Evolutionary conservation across 2,329 filamentous ascomycete genomes (phyloP).

Genomic region (Pleoardoris graminearum): DNA sequence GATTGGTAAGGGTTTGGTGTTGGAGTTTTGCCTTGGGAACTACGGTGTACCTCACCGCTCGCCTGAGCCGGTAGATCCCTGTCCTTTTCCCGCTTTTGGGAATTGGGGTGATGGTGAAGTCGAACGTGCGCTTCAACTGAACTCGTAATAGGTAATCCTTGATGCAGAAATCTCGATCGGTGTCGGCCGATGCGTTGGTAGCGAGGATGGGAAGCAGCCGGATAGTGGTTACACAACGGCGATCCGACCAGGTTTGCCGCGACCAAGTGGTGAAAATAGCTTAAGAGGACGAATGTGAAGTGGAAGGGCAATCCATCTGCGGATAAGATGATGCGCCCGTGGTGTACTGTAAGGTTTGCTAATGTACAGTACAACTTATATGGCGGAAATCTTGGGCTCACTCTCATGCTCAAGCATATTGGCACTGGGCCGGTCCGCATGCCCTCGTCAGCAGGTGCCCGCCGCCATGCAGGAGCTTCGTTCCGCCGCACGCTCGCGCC

Average conservation of each 20-base stretch:
- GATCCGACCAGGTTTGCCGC: slow-evolving; percentile 9
- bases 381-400: background rate
- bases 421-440: slow-evolving; percentile 24
- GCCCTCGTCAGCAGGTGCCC: slow-evolving; percentile 29
- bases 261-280: slow-evolving; percentile 26
- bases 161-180: background rate
- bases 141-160: background rate
- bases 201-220: background rate
- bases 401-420: background rate
- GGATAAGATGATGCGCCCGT: background rate
- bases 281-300: slow-evolving; percentile 7
- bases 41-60: slow-evolving; percentile 26
- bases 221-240: slow-evolving; percentile 16
- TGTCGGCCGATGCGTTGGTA: background rate
- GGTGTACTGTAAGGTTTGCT: slow-evolving; percentile 5
- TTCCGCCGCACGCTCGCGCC: slow-evolving; percentile 16
- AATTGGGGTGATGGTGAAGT: background rate
- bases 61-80: slow-evolving; percentile 7
- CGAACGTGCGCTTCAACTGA: background rate
- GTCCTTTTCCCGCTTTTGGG: background rate
- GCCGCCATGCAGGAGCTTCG: slow-evolving; percentile 26
- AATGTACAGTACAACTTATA: slow-evolving; percentile 11
- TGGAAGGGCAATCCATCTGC: background rate
- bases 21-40: background rate
- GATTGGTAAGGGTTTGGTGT: background rate